phyloP scores from a whole-genome alignment of 1,284 basidiomycete genomes.

The Schizophyllum amplum region DNA sequence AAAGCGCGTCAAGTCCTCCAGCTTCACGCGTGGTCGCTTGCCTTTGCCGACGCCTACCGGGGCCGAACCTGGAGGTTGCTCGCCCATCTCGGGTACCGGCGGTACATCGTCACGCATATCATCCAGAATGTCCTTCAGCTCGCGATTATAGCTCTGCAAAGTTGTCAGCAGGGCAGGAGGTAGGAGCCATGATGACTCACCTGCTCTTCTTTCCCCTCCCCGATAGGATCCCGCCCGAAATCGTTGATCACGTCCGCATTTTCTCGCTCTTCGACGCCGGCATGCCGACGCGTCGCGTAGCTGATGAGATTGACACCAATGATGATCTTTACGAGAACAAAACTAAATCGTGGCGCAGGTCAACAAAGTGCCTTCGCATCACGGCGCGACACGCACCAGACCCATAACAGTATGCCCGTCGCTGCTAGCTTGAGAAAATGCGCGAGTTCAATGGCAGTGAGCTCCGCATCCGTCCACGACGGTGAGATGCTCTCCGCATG shows the following conservation, averaged over 20 bases:
- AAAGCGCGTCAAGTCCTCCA: conserved; percentile 86
- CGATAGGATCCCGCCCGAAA: conserved; percentile 80
- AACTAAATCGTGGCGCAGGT: conserved; percentile 31
- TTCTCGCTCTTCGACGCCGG: conserved; percentile 71
- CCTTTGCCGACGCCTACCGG: conserved; percentile 24
- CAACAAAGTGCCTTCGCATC: not conserved
- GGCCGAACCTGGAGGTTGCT: conserved; percentile 29
- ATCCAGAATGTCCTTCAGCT: conserved; percentile 67
- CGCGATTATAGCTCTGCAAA: conserved; percentile 67
- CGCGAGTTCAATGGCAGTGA: conserved; percentile 36
- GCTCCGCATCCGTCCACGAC: conserved; percentile 29
- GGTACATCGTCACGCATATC: conserved; percentile 61
- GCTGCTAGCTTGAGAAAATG: conserved; percentile 57
- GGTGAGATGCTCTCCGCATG: conserved; percentile 33
- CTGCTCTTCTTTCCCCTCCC: conserved; percentile 79
- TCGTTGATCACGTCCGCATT: conserved; percentile 72
- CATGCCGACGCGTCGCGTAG: conserved; percentile 69
- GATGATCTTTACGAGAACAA: conserved; percentile 81
- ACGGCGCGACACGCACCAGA: conserved; percentile 48
- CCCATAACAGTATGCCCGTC: conserved; percentile 69
- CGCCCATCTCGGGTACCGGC: conserved; percentile 64
- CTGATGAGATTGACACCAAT: conserved; percentile 82
- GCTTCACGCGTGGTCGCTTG: conserved; percentile 57
- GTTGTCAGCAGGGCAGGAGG: not conserved
- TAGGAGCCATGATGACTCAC: conserved; percentile 31